Percentiles rank a stretch among this genome's conserved stretches.
These are phyloP conservation scores for Lecanicillium sp. DNA, from an alignment of 2,329 filamentous ascomycete species.

Conservation along the genomic window DNA sequence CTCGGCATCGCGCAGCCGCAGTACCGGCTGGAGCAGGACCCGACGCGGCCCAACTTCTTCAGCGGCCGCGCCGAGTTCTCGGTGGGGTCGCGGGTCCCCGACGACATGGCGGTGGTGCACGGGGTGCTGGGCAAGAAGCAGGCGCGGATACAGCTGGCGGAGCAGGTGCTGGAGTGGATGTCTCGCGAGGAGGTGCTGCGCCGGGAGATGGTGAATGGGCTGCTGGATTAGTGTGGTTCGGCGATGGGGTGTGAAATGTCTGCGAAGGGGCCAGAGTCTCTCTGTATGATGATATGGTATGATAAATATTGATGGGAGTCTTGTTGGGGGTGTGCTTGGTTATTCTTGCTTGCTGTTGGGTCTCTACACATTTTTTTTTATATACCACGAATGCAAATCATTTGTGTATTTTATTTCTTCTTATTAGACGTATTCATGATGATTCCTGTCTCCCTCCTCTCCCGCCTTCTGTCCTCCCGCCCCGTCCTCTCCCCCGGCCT, in stretches of 20 bases:
- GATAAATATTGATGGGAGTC: too few relatives aligned
- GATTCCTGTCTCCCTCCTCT: neutral
- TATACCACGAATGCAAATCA: too few relatives aligned
- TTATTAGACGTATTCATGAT: too few relatives aligned
- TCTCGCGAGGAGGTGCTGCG: constrained; percentile 19
- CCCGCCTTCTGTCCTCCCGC: neutral
- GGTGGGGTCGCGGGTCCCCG: constrained; percentile 25
- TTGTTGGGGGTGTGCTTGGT: too few relatives aligned
- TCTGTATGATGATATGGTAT: too few relatives aligned
- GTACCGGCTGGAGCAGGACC: constrained; percentile 27
- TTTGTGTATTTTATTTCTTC: too few relatives aligned
- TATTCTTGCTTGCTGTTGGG: too few relatives aligned
- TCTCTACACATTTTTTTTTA: too few relatives aligned
- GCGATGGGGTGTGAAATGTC: too few relatives aligned
- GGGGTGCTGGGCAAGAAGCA: constrained; percentile 28
- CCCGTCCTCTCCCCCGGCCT: constrained; percentile 15
- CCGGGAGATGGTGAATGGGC: neutral
- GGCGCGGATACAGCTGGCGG: constrained; percentile 34
- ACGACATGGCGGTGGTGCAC: constrained; percentile 27
- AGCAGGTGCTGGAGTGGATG: constrained; percentile 33
- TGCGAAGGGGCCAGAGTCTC: too few relatives aligned
- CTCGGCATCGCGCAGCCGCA: constrained; percentile 29
- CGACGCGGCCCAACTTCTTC: constrained; percentile 25
- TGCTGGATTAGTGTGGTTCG: too few relatives aligned
- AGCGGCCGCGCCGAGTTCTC: constrained; percentile 31